A percentile compares a stretch with the other conserved stretches of the same genome.
Conservation (phyloP, 1,284 basidiomycete genomes). For the Xanthoconium separans region DNA sequence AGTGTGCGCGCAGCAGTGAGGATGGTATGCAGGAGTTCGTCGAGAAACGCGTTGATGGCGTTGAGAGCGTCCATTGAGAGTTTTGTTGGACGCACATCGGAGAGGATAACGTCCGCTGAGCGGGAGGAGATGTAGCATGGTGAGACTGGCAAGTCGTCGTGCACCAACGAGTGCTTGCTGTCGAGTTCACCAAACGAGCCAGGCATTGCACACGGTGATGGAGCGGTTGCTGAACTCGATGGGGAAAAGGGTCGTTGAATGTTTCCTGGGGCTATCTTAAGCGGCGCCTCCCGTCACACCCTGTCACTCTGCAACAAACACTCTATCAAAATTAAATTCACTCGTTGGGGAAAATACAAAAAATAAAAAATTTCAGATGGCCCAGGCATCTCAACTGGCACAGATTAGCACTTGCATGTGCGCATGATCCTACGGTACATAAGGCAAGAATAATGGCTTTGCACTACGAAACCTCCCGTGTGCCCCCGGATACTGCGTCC, state of each 20-base stretch:
- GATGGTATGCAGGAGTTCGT: slow-evolving; percentile 81
- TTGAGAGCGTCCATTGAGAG: slow-evolving; percentile 72
- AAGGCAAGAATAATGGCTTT: too few species aligned
- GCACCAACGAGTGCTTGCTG: slow-evolving; percentile 5
- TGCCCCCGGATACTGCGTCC: not conserved
- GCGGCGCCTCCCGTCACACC: slow-evolving; percentile 16
- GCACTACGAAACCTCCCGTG: too few species aligned
- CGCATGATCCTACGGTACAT: too few species aligned
- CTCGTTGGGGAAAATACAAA: not conserved
- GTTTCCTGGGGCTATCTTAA: slow-evolving; percentile 22
- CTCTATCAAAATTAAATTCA: slow-evolving; percentile 5
- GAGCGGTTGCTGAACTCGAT: not conserved
- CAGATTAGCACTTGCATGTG: too few species aligned
- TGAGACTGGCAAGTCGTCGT: slow-evolving; percentile 35
- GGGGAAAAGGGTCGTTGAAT: slow-evolving; percentile 4
- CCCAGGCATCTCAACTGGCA: too few species aligned
- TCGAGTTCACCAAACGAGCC: slow-evolving; percentile 20
- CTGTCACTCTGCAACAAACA: slow-evolving; percentile 6
- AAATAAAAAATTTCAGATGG: too few species aligned
- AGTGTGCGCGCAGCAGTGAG: slow-evolving; percentile 73
- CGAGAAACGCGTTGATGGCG: slow-evolving; percentile 81
- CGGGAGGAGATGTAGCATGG: slow-evolving; percentile 75
- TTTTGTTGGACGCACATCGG: slow-evolving; percentile 86
- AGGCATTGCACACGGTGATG: slow-evolving; percentile 19
- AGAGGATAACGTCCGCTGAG: slow-evolving; percentile 86